Percentiles rank a stretch among this genome's conserved stretches.
These are phyloP conservation scores for Boletus smithii DNA, from an alignment of 1,284 basidiomycete species.

Conservation along the genomic window DNA sequence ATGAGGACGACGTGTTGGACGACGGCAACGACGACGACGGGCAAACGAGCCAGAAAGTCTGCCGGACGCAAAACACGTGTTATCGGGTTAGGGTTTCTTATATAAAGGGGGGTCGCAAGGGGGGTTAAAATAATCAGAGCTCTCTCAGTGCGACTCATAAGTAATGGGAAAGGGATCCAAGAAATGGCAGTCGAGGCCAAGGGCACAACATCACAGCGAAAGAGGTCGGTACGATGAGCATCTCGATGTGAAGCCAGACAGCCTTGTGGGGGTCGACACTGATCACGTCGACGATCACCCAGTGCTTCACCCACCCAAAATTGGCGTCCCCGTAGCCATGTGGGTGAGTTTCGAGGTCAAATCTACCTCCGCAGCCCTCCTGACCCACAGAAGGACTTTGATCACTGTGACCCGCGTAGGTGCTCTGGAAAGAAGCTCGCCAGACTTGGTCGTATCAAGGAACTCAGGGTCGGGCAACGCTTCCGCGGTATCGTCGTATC, in stretches of 20 bases:
- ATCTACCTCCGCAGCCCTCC: background rate
- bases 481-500: slow-evolving; percentile 93
- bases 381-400: slow-evolving; percentile 71
- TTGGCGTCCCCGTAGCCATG: slow-evolving; percentile 80
- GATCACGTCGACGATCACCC: background rate
- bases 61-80: slow-evolving; percentile 29
- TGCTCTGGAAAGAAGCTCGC: slow-evolving; percentile 95
- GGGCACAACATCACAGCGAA: no score
- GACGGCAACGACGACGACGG: slow-evolving; percentile 24
- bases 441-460: slow-evolving; percentile 80
- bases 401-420: slow-evolving; percentile 92
- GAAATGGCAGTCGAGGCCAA: no score
- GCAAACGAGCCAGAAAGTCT: slow-evolving; percentile 3
- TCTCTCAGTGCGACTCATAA: background rate
- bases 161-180: no score
- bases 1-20: slow-evolving; percentile 24
- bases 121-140: background rate
- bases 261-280: background rate
- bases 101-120: slow-evolving; percentile 13
- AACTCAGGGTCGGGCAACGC: slow-evolving; percentile 80
- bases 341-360: slow-evolving; percentile 57
- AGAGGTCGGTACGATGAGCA: background rate
- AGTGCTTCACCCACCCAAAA: slow-evolving; percentile 20
- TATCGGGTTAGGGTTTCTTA: slow-evolving; percentile 29
- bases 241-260: slow-evolving; percentile 6